Evolutionary conservation across 805 yeast genomes (phyloP).

Genomic region (Lipomyces japonicus): DNA sequence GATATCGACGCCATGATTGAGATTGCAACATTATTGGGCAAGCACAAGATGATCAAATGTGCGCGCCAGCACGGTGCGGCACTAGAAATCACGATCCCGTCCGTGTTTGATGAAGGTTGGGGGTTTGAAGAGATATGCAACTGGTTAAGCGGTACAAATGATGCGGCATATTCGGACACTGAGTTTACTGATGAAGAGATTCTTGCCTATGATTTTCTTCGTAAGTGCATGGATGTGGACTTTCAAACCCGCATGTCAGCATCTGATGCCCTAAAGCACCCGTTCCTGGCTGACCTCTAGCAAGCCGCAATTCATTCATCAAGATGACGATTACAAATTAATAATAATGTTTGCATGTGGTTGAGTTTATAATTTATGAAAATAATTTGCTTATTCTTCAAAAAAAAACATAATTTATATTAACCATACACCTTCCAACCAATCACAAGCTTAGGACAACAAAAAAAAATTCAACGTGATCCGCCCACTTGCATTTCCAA

Average conservation of each 20-base stretch:
- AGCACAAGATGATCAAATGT: constrained; percentile 63
- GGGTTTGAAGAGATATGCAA: constrained; percentile 44
- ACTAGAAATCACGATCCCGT: constrained; percentile 61
- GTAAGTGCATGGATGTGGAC: constrained; percentile 66
- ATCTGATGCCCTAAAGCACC: constrained; percentile 49
- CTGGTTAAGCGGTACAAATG: constrained; percentile 28
- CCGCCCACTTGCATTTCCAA: neutral
- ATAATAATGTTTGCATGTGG: too few relatives aligned
- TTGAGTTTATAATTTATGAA: too few relatives aligned
- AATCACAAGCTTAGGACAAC: too few relatives aligned
- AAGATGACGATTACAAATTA: too few relatives aligned
- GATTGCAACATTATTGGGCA: constrained; percentile 75
- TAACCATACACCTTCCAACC: too few relatives aligned
- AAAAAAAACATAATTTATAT: too few relatives aligned
- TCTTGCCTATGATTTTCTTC: constrained; percentile 36
- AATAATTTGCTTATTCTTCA: too few relatives aligned
- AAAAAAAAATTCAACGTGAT: too few relatives aligned
- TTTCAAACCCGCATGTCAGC: constrained; percentile 66
- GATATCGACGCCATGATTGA: constrained; percentile 90
- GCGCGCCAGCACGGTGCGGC: constrained; percentile 82
- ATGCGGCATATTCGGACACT: constrained; percentile 1
- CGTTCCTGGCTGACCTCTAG: constrained; percentile 21
- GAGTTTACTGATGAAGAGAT: constrained; percentile 26
- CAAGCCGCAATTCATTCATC: too few relatives aligned
- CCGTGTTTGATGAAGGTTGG: constrained; percentile 46